Base-by-base conservation (phyloP, 2,329 filamentous ascomycete species). In the Fusarium sp. region DNA sequence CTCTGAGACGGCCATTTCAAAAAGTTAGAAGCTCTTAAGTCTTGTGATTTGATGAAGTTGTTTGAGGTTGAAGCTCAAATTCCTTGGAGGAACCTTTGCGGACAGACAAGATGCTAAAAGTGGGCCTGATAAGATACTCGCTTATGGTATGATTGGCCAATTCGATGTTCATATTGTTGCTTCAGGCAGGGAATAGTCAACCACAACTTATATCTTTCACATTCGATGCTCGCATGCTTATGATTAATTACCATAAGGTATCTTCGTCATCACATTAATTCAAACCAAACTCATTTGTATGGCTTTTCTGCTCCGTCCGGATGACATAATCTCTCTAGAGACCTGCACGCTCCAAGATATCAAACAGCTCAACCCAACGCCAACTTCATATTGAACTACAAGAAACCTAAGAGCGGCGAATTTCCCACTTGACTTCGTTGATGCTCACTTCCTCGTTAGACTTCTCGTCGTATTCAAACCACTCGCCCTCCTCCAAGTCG, bases 381-480 rank as follows among this genome's bases (percentile, higher is more conserved):
- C 45, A 48, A 46, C 30, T 44, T 30, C 17, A 60, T 10, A 44
- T 40, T 33, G 13, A 49, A 37, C 37, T 38, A 20, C 26, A 56
- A 13, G 42, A 17, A 17, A 23, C 33, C 56, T 87, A 96, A 38
- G 90, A 89, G 72, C 94, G 87, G 71, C 89, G 87, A 73, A 99
- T 92, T 73, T 94, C 91, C 94, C 94, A 99, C 68, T 89, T 93
- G 60, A 97, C 81, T 33, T 96, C 93, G 79, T 94, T 95, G 80
- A 98, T 94, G 81, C 93, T 96, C 49, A 98, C 95, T 81, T 98
- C 95, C 53, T 97, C 93, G 1, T 91, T 88, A 1, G 93, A 88
- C 85, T 98, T 98, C 83, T 98, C 95, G 75, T 98, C 95, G 77
- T 98, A 99, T 76, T 98, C 95, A 81, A 92, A 99, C 96, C 96